Conservation (phyloP, 768 basidiomycete species). For the Amylocystis lapponica region DNA sequence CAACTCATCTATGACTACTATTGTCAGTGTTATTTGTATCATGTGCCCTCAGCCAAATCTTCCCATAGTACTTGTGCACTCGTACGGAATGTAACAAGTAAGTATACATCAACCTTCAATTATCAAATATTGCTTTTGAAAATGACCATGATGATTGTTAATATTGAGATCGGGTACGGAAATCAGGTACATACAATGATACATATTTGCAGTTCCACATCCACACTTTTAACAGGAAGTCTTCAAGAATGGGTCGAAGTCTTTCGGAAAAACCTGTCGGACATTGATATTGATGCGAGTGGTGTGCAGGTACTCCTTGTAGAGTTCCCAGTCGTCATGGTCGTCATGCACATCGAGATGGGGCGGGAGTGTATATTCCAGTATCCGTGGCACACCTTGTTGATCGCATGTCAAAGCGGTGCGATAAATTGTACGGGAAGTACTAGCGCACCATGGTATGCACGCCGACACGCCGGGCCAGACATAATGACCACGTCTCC, state of each 20-base stretch:
- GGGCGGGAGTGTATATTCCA: constrained; percentile 73
- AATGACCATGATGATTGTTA: no score
- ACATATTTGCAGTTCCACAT: no score
- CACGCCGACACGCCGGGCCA: constrained; percentile 74
- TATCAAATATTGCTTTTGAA: no score
- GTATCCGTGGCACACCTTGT: constrained; percentile 81
- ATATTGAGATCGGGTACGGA: no score
- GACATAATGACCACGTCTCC: constrained; percentile 95
- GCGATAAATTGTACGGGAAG: not conserved
- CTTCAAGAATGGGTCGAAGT: constrained; percentile 51
- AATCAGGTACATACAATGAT: no score
- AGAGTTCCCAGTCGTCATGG: constrained; percentile 50
- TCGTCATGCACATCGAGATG: constrained; percentile 36
- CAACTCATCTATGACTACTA: no score
- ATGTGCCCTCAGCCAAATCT: no score
- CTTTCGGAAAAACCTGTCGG: constrained; percentile 80
- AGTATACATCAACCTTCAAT: no score
- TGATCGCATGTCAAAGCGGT: not conserved
- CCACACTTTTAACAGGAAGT: no score
- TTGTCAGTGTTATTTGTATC: no score
- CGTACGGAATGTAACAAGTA: no score
- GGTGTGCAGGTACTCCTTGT: constrained; percentile 55
- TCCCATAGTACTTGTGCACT: no score
- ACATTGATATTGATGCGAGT: constrained; percentile 90
- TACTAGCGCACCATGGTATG: constrained; percentile 77